Percentiles rank a stretch among this genome's conserved stretches.
Conservation (phyloP, 352 stramenopile genomes). For the Globisporangium lucens region DNA sequence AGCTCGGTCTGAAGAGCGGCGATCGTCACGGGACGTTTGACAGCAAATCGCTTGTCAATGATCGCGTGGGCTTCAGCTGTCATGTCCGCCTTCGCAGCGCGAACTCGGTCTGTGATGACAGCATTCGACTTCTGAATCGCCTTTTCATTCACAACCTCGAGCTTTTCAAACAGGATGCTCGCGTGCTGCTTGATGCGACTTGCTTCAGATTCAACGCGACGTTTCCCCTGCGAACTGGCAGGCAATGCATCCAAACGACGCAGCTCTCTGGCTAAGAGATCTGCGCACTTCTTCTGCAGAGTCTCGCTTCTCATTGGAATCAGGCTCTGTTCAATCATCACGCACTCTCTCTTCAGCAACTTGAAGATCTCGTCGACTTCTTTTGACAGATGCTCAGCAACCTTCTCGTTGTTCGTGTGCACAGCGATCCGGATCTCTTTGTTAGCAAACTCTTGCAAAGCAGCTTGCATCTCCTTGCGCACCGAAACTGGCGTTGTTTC, state of each 20-base stretch:
- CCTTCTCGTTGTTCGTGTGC: slow-evolving; percentile 70
- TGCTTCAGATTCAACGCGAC: slow-evolving; percentile 47
- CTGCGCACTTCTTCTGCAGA: slow-evolving; percentile 48
- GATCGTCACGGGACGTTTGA: slow-evolving; percentile 49
- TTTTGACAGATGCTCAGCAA: slow-evolving; percentile 42
- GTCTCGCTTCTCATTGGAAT: slow-evolving; percentile 57
- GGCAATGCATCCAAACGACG: slow-evolving; percentile 51
- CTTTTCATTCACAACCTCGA: slow-evolving; percentile 73
- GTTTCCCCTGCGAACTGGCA: slow-evolving; percentile 39
- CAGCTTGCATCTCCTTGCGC: slow-evolving; percentile 57
- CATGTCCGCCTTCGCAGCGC: slow-evolving; percentile 52
- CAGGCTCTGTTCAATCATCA: slow-evolving; percentile 49
- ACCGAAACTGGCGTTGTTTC: slow-evolving; percentile 41
- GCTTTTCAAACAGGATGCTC: slow-evolving; percentile 62
- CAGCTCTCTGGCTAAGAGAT: slow-evolving; percentile 45
- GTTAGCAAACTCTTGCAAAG: slow-evolving; percentile 43
- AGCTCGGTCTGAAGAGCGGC: slow-evolving; percentile 56
- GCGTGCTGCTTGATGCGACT: slow-evolving; percentile 58
- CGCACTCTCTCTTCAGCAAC: slow-evolving; percentile 50
- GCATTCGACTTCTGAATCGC: slow-evolving; percentile 57
- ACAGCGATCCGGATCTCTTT: slow-evolving; percentile 74
- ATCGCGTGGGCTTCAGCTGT: slow-evolving; percentile 59
- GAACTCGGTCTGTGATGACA: slow-evolving; percentile 49
- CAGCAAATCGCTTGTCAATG: slow-evolving; percentile 53
- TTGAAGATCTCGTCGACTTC: slow-evolving; percentile 56